Evolutionary conservation across 257 asterid genomes (phyloP).

Genomic region (Apocynum venetum): DNA sequence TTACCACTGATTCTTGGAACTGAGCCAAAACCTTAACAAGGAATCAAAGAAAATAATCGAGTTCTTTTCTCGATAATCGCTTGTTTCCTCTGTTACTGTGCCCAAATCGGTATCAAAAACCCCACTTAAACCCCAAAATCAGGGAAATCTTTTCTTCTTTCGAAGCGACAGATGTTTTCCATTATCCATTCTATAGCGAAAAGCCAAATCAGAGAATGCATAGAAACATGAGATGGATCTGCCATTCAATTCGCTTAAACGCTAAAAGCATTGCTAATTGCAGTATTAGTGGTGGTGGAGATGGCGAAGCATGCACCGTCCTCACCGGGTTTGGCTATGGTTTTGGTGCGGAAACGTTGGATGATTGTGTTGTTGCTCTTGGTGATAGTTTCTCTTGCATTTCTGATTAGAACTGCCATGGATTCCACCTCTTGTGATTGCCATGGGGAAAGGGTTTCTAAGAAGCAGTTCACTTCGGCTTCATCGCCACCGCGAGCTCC

Average conservation of each 20-base stretch:
- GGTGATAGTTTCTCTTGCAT: slow-evolving; percentile 26
- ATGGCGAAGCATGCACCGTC: slow-evolving; percentile 32
- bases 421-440: slow-evolving; percentile 29
- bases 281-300: background rate
- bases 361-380: slow-evolving; percentile 21
- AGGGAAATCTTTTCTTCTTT: slow-evolving; percentile 1
- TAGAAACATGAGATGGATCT: slow-evolving; percentile 19
- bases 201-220: slow-evolving; percentile 21
- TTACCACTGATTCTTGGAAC: background rate
- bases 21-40: background rate
- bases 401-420: slow-evolving; percentile 23
- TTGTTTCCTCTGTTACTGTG: background rate
- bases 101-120: background rate
- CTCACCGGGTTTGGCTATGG: slow-evolving; percentile 13
- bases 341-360: slow-evolving; percentile 33
- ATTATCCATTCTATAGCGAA: slow-evolving; percentile 16
- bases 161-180: slow-evolving; percentile 32
- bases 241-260: slow-evolving; percentile 8
- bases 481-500: slow-evolving; percentile 13
- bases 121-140: slow-evolving; percentile 8
- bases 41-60: background rate
- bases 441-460: slow-evolving; percentile 11
- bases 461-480: slow-evolving; percentile 19
- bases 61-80: background rate
- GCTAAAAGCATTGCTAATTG: slow-evolving; percentile 8